Conservation (phyloP, 2,329 filamentous ascomycete species). For the Diaporthe caulivora region DNA sequence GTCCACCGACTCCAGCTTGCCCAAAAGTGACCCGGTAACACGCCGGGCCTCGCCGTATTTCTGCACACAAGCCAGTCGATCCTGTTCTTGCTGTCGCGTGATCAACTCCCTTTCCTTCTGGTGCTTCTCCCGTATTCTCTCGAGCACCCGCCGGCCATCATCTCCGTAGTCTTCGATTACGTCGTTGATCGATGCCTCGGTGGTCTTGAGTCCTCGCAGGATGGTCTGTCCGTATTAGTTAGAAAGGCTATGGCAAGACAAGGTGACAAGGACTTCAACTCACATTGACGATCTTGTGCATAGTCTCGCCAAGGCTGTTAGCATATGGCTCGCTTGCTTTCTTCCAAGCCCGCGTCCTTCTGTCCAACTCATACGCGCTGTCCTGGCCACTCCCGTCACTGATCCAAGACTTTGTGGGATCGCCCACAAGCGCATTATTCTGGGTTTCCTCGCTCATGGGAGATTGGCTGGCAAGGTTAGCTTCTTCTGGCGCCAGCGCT, state of each 20-base stretch:
- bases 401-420: neutral
- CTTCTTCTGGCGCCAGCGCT: neutral
- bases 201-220: slow-evolving; percentile 31
- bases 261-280: neutral
- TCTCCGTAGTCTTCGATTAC: slow-evolving; percentile 27
- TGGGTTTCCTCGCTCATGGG: neutral
- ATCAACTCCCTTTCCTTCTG: slow-evolving; percentile 15
- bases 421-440: neutral
- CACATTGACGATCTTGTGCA: slow-evolving; percentile 38
- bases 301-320: slow-evolving; percentile 24
- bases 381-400: neutral
- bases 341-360: neutral
- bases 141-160: slow-evolving; percentile 22
- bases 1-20: slow-evolving; percentile 11
- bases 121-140: slow-evolving; percentile 17
- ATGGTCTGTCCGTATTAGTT: slow-evolving; percentile 32
- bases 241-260: neutral
- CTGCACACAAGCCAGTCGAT: neutral
- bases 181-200: slow-evolving; percentile 28
- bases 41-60: slow-evolving; percentile 6
- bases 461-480: too few species aligned
- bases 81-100: slow-evolving; percentile 22
- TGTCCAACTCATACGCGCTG: neutral
- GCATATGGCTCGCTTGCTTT: slow-evolving; percentile 14
- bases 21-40: neutral